Percentiles rank a stretch among this genome's conserved stretches.
phyloP scores from a whole-genome alignment of 2,329 filamentous ascomycete genomes.

The Macrophomina pseudophaseolina region DNA sequence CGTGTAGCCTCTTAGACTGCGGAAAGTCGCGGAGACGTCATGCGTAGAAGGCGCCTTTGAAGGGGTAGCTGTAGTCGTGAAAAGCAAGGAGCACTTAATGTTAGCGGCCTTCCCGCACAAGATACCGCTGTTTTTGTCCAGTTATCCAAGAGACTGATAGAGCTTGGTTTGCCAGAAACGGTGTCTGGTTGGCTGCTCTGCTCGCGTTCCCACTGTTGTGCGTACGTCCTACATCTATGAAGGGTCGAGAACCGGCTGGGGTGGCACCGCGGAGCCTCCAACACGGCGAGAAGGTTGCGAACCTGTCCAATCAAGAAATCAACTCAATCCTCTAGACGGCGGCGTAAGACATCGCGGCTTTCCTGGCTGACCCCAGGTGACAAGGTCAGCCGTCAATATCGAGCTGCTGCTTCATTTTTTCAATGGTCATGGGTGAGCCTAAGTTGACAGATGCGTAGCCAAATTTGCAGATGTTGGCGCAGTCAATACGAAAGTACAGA shows the following conservation, averaged over 20 bases:
- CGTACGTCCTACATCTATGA: slow-evolving; percentile 25
- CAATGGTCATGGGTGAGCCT: slow-evolving; percentile 74
- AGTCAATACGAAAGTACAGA: slow-evolving; percentile 85
- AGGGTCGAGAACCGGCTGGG: slow-evolving; percentile 70
- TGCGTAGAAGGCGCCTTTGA: too few relatives aligned
- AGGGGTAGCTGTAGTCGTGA: too few relatives aligned
- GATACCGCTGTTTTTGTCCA: too few relatives aligned
- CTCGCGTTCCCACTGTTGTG: too few relatives aligned
- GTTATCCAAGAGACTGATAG: too few relatives aligned
- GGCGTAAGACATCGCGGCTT: slow-evolving; percentile 92
- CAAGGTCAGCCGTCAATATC: slow-evolving; percentile 30
- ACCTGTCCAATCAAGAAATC: slow-evolving; percentile 94
- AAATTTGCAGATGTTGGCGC: slow-evolving; percentile 65
- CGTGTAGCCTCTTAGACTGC: too few relatives aligned
- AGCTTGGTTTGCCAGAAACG: too few relatives aligned
- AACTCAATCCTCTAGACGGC: slow-evolving; percentile 80
- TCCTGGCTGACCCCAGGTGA: slow-evolving; percentile 72
- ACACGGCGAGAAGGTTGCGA: slow-evolving; percentile 94
- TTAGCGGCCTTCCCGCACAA: too few relatives aligned
- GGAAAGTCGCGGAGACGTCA: too few relatives aligned
- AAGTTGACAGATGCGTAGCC: slow-evolving; percentile 99
- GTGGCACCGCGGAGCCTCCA: slow-evolving; percentile 78
- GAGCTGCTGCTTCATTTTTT: slow-evolving; percentile 50
- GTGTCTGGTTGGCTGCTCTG: too few relatives aligned
- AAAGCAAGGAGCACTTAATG: too few relatives aligned